Conservation (phyloP, 2,329 filamentous ascomycete species). For the Hymenoscyphus repandus region DNA sequence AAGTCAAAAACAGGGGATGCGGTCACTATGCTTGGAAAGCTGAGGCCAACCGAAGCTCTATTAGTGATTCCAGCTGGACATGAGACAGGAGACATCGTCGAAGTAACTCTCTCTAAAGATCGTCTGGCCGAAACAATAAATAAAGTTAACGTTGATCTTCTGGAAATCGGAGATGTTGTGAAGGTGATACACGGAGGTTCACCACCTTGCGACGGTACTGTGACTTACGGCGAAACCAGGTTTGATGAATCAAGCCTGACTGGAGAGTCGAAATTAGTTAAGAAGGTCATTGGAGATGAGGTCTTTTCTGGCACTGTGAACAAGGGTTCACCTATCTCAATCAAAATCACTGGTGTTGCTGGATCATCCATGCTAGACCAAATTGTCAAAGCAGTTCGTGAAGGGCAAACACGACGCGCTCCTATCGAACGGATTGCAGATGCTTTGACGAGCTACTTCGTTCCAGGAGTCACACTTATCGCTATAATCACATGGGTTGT, state of each 20-base stretch:
- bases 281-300: constrained; percentile 56
- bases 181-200: constrained; percentile 74
- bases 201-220: constrained; percentile 73
- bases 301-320: constrained; percentile 74
- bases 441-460: constrained; percentile 68
- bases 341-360: constrained; percentile 58
- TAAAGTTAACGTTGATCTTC: constrained; percentile 44
- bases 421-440: constrained; percentile 74
- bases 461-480: constrained; percentile 64
- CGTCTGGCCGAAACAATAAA: constrained; percentile 10
- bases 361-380: constrained; percentile 75
- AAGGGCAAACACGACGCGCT: constrained; percentile 70
- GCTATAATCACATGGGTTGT: constrained; percentile 66
- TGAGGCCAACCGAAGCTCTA: constrained; percentile 72
- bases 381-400: constrained; percentile 70
- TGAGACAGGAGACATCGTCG: constrained; percentile 4
- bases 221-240: constrained; percentile 56
- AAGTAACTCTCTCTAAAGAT: constrained; percentile 1
- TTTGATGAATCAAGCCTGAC: constrained; percentile 93
- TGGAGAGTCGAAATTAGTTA: constrained; percentile 65
- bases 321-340: constrained; percentile 55
- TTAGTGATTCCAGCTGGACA: constrained; percentile 48
- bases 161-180: constrained; percentile 70
- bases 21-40: constrained; percentile 69
- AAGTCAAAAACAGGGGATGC: constrained; percentile 88